Conservation (phyloP, 192 early-diverging fungal species). For the Backusella luteola region DNA sequence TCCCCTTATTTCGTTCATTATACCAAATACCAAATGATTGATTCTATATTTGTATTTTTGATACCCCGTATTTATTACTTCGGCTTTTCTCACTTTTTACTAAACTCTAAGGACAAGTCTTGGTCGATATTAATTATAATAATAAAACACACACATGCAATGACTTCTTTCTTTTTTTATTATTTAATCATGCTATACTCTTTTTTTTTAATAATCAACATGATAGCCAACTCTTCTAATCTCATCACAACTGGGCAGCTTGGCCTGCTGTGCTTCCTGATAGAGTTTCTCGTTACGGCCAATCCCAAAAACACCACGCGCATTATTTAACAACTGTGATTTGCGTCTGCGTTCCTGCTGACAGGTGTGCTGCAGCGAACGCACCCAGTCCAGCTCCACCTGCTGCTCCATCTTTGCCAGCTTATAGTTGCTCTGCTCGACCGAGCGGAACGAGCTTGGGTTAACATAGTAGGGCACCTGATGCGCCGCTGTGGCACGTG, state of each 20-base stretch:
- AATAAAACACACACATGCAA: neutral
- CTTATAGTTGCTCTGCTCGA: conserved; percentile 43
- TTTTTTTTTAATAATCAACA: conserved; percentile 15
- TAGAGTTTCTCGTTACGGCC: conserved; percentile 60
- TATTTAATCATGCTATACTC: neutral
- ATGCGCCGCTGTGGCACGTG: conserved; percentile 55
- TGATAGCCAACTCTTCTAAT: conserved; percentile 49
- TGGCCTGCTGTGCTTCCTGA: conserved; percentile 61
- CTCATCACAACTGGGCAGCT: conserved; percentile 69
- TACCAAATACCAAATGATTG: too few relatives aligned
- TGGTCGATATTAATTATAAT: neutral
- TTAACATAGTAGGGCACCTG: conserved; percentile 85
- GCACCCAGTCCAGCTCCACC: conserved; percentile 70
- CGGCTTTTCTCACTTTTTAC: too few relatives aligned
- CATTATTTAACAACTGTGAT: conserved; percentile 51
- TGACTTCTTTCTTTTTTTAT: neutral
- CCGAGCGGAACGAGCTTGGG: conserved; percentile 37
- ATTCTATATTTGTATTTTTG: too few relatives aligned
- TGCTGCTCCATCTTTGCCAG: conserved; percentile 67
- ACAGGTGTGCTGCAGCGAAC: conserved; percentile 64
- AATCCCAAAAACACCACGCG: conserved; percentile 64
- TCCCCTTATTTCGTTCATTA: too few relatives aligned
- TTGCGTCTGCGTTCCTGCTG: conserved; percentile 61
- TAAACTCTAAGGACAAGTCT: too few relatives aligned
- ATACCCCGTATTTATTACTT: too few relatives aligned